Evolutionary conservation across 108 stramenopile genomes (phyloP).

Genomic region (Schizochytrium sp.): DNA sequence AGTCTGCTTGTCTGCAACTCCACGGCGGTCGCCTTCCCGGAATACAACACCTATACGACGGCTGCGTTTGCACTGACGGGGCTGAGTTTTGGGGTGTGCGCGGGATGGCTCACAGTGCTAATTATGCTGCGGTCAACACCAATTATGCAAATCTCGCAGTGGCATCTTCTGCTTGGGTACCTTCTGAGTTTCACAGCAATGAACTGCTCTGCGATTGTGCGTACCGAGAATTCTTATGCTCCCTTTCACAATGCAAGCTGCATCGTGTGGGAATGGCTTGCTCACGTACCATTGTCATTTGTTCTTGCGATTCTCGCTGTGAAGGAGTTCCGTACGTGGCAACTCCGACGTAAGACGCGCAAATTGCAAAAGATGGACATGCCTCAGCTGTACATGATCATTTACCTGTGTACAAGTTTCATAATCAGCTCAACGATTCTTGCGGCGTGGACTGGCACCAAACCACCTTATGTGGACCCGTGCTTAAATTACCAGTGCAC

Average conservation of each 20-base stretch:
- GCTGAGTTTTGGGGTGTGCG: not conserved
- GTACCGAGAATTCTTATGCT: constrained; percentile 4
- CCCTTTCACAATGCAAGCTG: not conserved
- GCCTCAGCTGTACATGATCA: not conserved
- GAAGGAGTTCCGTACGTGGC: constrained; percentile 47
- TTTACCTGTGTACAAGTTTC: not conserved
- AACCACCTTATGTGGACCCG: constrained; percentile 28
- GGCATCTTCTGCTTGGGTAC: constrained; percentile 26
- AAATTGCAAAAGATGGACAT: constrained; percentile 20
- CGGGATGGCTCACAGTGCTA: not conserved
- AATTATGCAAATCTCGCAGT: constrained; percentile 44
- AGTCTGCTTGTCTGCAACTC: not conserved
- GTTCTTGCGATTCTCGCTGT: constrained; percentile 38
- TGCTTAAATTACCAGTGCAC: constrained; percentile 30
- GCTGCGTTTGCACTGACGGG: not conserved
- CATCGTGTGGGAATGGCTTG: constrained; percentile 37
- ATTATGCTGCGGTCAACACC: constrained; percentile 5
- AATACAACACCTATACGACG: not conserved
- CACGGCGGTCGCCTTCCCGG: not conserved
- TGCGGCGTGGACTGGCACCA: not conserved
- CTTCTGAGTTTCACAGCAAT: not conserved
- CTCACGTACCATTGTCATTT: constrained; percentile 7
- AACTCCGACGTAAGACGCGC: constrained; percentile 12
- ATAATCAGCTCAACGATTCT: constrained; percentile 28
- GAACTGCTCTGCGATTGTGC: constrained; percentile 6